Conservation (phyloP, 371 early-diverging fungal genomes). For the Apophysomyces variabilis region DNA sequence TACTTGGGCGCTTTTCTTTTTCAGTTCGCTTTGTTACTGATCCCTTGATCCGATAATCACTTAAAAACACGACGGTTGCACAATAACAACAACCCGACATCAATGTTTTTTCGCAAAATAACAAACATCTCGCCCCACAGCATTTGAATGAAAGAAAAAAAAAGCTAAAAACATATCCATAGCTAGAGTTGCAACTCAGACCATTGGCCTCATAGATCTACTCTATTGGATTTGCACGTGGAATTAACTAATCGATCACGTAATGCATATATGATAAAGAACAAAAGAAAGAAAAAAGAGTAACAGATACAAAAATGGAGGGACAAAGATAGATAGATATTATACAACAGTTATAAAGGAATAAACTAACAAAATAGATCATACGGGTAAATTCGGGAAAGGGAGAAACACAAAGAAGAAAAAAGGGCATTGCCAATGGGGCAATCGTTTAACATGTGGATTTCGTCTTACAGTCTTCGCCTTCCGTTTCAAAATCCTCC, state of each 20-base stretch:
- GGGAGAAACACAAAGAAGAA: not conserved
- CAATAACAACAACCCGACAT: too few relatives aligned
- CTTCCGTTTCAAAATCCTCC: not conserved
- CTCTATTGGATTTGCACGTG: conserved; percentile 7
- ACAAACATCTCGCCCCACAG: not conserved
- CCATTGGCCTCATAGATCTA: not conserved
- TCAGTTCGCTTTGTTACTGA: not conserved
- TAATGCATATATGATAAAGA: not conserved
- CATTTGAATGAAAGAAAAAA: not conserved
- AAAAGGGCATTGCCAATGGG: not conserved
- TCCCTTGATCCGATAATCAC: too few relatives aligned
- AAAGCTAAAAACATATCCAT: not conserved
- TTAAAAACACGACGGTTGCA: too few relatives aligned
- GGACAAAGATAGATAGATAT: too few relatives aligned
- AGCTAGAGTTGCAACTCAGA: not conserved
- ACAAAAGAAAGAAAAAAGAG: not conserved
- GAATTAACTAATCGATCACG: conserved; percentile 2
- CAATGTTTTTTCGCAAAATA: too few relatives aligned
- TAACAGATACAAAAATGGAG: not conserved
- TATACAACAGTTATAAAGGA: too few relatives aligned
- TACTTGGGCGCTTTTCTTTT: not conserved
- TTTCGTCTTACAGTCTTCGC: not conserved
- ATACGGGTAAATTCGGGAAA: conserved; percentile 7
- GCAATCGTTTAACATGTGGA: not conserved
- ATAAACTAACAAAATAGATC: not conserved